A percentile compares a stretch with the other conserved stretches of the same genome.
Conservation (phyloP, 2,329 filamentous ascomycete species). For the Penicillium sp. region DNA sequence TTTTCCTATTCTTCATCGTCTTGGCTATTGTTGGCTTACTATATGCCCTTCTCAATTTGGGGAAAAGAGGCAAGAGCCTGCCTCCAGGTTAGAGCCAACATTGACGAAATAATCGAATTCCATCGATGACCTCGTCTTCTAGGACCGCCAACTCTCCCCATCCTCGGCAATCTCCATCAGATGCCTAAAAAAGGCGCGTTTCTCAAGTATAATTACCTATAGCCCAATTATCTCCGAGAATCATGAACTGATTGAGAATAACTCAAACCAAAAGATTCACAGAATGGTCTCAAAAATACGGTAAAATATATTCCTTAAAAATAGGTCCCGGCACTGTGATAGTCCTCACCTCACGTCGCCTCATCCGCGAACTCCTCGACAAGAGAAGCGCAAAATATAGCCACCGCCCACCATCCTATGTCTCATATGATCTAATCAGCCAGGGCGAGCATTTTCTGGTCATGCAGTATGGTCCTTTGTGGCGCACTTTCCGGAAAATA, state of each 20-base stretch:
- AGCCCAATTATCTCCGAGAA: too few species aligned
- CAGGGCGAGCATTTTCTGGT: constrained; percentile 17
- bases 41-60: neutral
- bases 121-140: neutral
- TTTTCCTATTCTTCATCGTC: too few species aligned
- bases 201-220: constrained; percentile 1
- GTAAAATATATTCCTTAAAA: constrained; percentile 51
- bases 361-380: constrained; percentile 52
- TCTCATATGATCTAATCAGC: constrained; percentile 18
- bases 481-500: constrained; percentile 14
- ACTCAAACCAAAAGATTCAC: constrained; percentile 39
- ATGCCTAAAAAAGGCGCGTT: neutral
- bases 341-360: constrained; percentile 46
- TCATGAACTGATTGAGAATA: too few species aligned
- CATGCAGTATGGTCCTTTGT: constrained; percentile 20
- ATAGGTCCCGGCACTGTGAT: constrained; percentile 46
- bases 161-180: constrained; percentile 6
- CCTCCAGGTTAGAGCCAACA: neutral
- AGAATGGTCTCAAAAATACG: constrained; percentile 51
- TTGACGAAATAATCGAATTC: neutral
- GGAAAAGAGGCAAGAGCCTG: neutral
- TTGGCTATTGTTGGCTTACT: too few species aligned
- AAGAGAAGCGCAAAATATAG: constrained; percentile 51
- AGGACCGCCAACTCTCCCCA: constrained; percentile 4
- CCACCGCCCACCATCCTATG: constrained; percentile 39